Evolutionary conservation across 306 rosid genomes (phyloP), one percentile per base, ranked within the genome.

Genomic region (Acacia confusa): DNA sequence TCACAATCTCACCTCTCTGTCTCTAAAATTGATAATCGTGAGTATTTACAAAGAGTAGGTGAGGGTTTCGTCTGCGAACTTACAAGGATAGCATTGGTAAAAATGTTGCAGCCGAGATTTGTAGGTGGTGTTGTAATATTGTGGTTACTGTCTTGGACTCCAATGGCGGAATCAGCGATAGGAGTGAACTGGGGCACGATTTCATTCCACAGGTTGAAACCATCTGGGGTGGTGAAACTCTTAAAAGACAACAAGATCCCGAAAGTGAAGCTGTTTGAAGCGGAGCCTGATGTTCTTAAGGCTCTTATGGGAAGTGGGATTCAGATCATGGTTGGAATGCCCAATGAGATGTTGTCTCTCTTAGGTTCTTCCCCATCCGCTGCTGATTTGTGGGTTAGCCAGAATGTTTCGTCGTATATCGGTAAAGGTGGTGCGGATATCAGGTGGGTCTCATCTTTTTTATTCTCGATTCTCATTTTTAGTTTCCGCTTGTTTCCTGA

Each of bases 101-200:
- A 70, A 68, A 87, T 92, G 97, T 28, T 47, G 32, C 73, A 55
- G 77, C 82, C 52, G 24, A 75, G 85, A 84, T 70, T 85, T 45
- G 38, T 43, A 4, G 75, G 48, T 27, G 75, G 22, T 27, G 71
- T 53, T 32, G 9, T 88, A 55, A 9, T 82, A n/a, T 12, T 67
- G 82, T 75, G 79, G 79, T 0, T 84, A 25, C 43, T 79, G n/a
- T 43, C 81, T 40, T 79, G 73, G 38, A 69, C 70, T 81, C 79
- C 87, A 6, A 74, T 69, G 78, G 85, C 72, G 52, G 94, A 91
- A 78, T 86, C 97, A 9, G 88, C 85, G 73, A 72, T 94, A 27
- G 98, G 94, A 24, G 94, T 94, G 69, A 94, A 94, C 90, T 94
- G 98, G 98, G 97, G 98, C 2, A 89, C 89, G 15, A n/a, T 94